Evolutionary conservation across 805 yeast species (phyloP).

Genomic region (Debaryomyces castellii): DNA sequence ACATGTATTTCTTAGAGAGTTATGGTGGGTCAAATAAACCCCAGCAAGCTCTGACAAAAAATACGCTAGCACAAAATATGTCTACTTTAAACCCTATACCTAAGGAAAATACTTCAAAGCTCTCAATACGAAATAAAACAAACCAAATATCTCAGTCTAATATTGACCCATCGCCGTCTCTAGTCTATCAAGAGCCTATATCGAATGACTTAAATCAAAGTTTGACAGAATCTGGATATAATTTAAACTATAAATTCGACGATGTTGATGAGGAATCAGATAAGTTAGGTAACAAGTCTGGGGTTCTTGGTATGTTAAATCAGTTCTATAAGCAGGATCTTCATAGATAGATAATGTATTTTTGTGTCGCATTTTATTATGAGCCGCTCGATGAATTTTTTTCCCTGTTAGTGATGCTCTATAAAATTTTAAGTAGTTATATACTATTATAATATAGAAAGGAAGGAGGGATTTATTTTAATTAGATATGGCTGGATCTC

Average conservation of each 20-base stretch:
- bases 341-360: slow-evolving; percentile 19
- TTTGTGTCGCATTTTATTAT: slow-evolving; percentile 3
- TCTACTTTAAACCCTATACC: neutral
- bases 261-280: slow-evolving; percentile 30
- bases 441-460: neutral
- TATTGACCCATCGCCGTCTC: slow-evolving; percentile 16
- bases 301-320: slow-evolving; percentile 78
- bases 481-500: slow-evolving; percentile 75
- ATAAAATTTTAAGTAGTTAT: neutral
- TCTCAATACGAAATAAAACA: slow-evolving; percentile 2
- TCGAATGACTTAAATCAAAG: slow-evolving; percentile 3
- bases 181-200: slow-evolving; percentile 8
- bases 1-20: slow-evolving; percentile 82
- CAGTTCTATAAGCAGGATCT: slow-evolving; percentile 65
- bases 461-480: neutral
- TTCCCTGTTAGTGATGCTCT: slow-evolving; percentile 1
- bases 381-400: slow-evolving; percentile 16
- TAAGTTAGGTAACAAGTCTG: slow-evolving; percentile 37
- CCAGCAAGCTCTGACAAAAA: slow-evolving; percentile 1
- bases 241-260: slow-evolving; percentile 28
- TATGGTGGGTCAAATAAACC: slow-evolving; percentile 43
- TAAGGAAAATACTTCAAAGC: neutral
- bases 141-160: slow-evolving; percentile 4
- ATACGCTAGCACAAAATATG: neutral
- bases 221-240: slow-evolving; percentile 24